A percentile compares a stretch with the other conserved stretches of the same genome.
Conservation (phyloP, 148 eudicot species). For the Rhododendron molle region DNA sequence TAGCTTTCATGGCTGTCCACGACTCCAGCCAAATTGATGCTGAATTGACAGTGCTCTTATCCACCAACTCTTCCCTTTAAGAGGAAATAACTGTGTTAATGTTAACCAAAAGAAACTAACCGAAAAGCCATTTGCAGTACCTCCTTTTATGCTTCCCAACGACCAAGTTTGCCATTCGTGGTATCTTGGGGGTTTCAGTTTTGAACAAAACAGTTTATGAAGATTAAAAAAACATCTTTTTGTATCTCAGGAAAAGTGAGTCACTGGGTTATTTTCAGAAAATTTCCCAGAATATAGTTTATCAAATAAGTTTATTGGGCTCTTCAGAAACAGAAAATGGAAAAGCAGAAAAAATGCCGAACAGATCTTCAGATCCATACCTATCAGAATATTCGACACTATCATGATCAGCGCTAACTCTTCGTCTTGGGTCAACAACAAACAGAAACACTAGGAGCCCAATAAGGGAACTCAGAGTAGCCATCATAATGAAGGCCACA, state of each 20-base stretch:
- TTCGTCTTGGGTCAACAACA: constrained; percentile 73
- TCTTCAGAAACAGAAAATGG: background rate
- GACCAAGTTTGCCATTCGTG: background rate
- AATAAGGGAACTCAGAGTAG: constrained; percentile 57
- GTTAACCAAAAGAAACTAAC: background rate
- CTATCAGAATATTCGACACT: constrained; percentile 37
- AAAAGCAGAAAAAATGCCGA: background rate
- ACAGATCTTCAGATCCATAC: constrained; percentile 19
- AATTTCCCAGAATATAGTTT: background rate
- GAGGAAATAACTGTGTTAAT: background rate
- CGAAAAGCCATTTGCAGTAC: background rate
- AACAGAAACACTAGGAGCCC: constrained; percentile 66
- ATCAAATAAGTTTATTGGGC: background rate
- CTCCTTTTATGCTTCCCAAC: background rate
- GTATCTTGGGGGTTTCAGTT: background rate
- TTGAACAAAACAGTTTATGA: background rate
- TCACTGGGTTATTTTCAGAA: background rate
- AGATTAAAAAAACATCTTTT: background rate
- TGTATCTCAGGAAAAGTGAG: background rate
- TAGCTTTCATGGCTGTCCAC: constrained; percentile 66
- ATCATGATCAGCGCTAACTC: constrained; percentile 4
- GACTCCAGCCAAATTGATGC: constrained; percentile 74
- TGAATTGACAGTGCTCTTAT: constrained; percentile 29
- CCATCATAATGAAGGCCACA: constrained; percentile 72
- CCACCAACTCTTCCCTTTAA: constrained; percentile 51